phyloP scores from a whole-genome alignment of 2,329 filamentous ascomycete genomes.

The Diaporthe amygdali region DNA sequence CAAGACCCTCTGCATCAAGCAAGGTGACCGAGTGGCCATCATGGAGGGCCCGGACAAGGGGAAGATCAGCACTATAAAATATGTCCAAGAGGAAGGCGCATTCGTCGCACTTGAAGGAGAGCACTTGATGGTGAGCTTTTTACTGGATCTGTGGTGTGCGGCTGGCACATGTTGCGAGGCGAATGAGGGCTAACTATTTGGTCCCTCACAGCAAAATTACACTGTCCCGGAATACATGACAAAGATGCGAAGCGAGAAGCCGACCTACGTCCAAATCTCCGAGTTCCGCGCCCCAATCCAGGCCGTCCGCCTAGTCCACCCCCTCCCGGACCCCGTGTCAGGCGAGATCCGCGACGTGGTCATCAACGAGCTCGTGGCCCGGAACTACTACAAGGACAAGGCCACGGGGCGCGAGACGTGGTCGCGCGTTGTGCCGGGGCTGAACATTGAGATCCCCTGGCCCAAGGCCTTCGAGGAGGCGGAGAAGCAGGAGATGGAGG shows the following conservation, averaged over 20 bases:
- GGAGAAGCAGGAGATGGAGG: constrained; percentile 50
- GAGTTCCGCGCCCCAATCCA: constrained; percentile 68
- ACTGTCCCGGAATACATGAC: constrained; percentile 46
- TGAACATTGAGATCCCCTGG: constrained; percentile 79
- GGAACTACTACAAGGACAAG: constrained; percentile 55
- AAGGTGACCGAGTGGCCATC: constrained; percentile 82
- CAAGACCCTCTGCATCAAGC: constrained; percentile 65
- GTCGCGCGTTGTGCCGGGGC: constrained; percentile 69
- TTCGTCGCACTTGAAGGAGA: constrained; percentile 66
- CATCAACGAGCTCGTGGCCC: constrained; percentile 71
- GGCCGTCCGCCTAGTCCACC: constrained; percentile 81
- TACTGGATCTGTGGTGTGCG: not conserved
- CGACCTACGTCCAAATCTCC: constrained; percentile 46
- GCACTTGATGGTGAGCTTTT: constrained; percentile 61
- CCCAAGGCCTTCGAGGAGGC: constrained; percentile 51
- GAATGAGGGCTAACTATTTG: not conserved
- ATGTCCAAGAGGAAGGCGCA: constrained; percentile 59
- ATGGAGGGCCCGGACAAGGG: constrained; percentile 80
- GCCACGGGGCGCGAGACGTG: constrained; percentile 53
- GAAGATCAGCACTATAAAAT: constrained; percentile 76
- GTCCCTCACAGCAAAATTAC: constrained; percentile 36
- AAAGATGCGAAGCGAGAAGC: constrained; percentile 27
- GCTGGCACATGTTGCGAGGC: not conserved
- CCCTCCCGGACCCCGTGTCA: constrained; percentile 70
- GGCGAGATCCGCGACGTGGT: constrained; percentile 75